Evolutionary conservation across 768 basidiomycete genomes (phyloP).

Genomic region (Naganishia kalamii): DNA sequence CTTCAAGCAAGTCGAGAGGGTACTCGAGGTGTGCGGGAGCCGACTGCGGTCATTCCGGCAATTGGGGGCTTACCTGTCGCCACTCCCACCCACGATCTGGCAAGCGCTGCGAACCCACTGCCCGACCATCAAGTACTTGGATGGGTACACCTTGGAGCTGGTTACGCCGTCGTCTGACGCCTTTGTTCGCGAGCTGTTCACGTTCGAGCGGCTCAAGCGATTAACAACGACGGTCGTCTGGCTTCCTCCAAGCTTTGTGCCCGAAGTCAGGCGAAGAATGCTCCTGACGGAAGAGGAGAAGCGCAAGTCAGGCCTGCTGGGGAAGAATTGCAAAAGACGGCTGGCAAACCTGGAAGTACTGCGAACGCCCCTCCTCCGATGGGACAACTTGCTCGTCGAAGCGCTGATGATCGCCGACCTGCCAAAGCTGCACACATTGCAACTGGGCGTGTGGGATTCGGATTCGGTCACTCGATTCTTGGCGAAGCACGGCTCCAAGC

Average conservation of each 20-base stretch:
- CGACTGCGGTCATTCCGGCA: constrained; percentile 2
- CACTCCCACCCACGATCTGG: not conserved
- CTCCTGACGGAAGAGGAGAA: constrained; percentile 9
- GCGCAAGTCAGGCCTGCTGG: not conserved
- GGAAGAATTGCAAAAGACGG: not conserved
- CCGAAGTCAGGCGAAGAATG: not conserved
- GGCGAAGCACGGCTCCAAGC: constrained; percentile 2
- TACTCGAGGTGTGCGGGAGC: not conserved
- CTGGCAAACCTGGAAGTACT: not conserved
- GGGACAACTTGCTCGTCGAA: constrained; percentile 14
- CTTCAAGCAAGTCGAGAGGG: not conserved
- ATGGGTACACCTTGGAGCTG: not conserved
- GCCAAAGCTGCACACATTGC: not conserved
- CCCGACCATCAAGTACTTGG: not conserved
- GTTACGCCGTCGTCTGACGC: not conserved
- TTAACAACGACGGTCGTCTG: not conserved
- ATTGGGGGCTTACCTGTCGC: not conserved
- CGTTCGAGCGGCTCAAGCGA: not conserved
- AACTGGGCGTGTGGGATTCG: constrained; percentile 5
- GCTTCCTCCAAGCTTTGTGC: constrained; percentile 3
- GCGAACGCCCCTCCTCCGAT: not conserved
- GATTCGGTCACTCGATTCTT: not conserved
- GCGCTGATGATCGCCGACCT: constrained; percentile 5
- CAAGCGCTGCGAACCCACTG: not conserved
- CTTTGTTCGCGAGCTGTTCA: not conserved